These are phyloP conservation scores for Przewalskia tangutica DNA, from an alignment of 257 asterid genomes.

Conservation along the genomic window DNA sequence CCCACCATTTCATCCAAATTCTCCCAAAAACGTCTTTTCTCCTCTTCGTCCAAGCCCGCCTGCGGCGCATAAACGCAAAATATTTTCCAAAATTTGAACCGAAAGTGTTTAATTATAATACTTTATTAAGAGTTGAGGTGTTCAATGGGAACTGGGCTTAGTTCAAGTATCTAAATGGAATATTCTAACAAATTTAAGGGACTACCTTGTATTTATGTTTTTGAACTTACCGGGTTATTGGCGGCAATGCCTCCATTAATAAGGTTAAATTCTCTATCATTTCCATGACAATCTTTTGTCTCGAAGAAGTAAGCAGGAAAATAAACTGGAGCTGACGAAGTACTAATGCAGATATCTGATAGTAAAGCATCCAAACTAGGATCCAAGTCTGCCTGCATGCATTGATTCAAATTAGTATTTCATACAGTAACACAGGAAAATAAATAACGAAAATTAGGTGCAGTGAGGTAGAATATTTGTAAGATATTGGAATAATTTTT, in stretches of 20 bases:
- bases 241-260: background rate
- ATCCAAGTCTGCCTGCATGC: slow-evolving; percentile 15
- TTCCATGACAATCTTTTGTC: slow-evolving; percentile 15
- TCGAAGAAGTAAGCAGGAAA: slow-evolving; percentile 36
- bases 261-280: slow-evolving; percentile 4
- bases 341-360: slow-evolving; percentile 34
- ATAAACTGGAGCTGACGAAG: slow-evolving; percentile 52
- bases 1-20: no score
- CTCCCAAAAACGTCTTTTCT: no score
- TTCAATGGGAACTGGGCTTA: no score
- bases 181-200: no score
- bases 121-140: no score
- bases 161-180: no score
- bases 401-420: background rate
- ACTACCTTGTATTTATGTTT: background rate
- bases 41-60: no score
- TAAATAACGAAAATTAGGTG: background rate
- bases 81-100: no score
- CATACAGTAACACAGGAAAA: background rate
- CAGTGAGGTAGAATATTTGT: no score
- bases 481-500: no score
- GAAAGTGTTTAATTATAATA: no score
- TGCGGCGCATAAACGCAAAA: no score
- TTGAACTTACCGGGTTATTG: background rate
- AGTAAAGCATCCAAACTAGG: slow-evolving; percentile 23